Evolutionary conservation across 1,284 basidiomycete species (phyloP).

Genomic region (Ganoderma leucocontextum): DNA sequence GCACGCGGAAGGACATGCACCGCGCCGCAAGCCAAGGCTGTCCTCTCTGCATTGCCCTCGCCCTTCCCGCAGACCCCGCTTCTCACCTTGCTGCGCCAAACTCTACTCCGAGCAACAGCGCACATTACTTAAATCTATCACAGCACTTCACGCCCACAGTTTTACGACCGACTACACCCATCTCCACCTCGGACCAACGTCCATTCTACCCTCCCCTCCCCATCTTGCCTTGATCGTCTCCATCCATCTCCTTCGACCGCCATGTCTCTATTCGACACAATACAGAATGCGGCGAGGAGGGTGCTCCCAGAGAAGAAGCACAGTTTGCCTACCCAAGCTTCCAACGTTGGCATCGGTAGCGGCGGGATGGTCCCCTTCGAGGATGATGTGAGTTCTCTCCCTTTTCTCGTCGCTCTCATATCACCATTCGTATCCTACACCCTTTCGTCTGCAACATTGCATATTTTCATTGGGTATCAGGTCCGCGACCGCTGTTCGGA

Average conservation of each 20-base stretch:
- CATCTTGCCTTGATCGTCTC: constrained; percentile 2
- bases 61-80: constrained; percentile 20
- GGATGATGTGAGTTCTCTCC: constrained; percentile 66
- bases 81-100: constrained; percentile 4
- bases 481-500: constrained; percentile 14
- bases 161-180: constrained; percentile 22
- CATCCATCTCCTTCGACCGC: constrained; percentile 9
- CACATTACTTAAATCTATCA: constrained; percentile 22
- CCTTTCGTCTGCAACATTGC: constrained; percentile 16
- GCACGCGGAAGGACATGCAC: constrained; percentile 15
- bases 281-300: constrained; percentile 39
- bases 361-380: constrained; percentile 68
- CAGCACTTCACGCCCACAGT: constrained; percentile 9
- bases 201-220: constrained; percentile 11
- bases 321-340: constrained; percentile 37
- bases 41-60: constrained; percentile 27
- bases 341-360: constrained; percentile 52
- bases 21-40: constrained; percentile 25
- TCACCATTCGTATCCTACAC: constrained; percentile 15
- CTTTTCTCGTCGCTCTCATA: neutral
- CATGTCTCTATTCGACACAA: constrained; percentile 41
- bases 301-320: constrained; percentile 42
- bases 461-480: constrained; percentile 6
- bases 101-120: constrained; percentile 1
- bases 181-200: constrained; percentile 15